Conservation (phyloP, 1,139 yeast species). For the Kurtzmaniella quercitrusa region DNA sequence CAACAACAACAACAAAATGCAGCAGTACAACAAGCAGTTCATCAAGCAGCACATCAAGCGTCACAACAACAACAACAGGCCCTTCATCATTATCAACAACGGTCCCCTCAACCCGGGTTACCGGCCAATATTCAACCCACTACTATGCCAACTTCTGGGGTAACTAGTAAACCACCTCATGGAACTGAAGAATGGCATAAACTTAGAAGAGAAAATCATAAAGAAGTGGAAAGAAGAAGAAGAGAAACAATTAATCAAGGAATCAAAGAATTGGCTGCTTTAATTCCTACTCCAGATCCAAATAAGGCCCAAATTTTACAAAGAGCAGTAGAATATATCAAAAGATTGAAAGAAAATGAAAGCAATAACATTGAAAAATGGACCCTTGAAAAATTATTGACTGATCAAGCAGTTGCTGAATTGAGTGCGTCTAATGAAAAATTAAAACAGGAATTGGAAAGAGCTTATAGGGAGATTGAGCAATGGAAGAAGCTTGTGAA, state of each 20-base stretch:
- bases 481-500: constrained; percentile 58
- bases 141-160: constrained; percentile 23
- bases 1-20: no score
- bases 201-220: constrained; percentile 84
- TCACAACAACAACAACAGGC: constrained; percentile 10
- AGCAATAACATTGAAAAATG: constrained; percentile 86
- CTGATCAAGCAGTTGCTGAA: constrained; percentile 88
- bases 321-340: constrained; percentile 85
- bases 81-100: constrained; percentile 6
- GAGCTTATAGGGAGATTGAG: constrained; percentile 91
- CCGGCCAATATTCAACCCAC: constrained; percentile 25
- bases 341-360: constrained; percentile 83
- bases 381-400: constrained; percentile 85
- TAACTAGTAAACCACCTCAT: constrained; percentile 44
- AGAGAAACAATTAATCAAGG: constrained; percentile 90
- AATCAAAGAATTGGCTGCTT: constrained; percentile 73
- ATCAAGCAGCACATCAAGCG: constrained; percentile 11
- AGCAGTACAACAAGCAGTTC: constrained; percentile 4
- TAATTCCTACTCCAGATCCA: constrained; percentile 84
- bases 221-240: constrained; percentile 95
- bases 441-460: constrained; percentile 72
- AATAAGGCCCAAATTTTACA: constrained; percentile 88
- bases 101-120: constrained; percentile 6
- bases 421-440: constrained; percentile 74
- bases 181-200: constrained; percentile 87